Base-by-base conservation (phyloP, 2,329 filamentous ascomycete species). In the Xylariaceae sp. region DNA sequence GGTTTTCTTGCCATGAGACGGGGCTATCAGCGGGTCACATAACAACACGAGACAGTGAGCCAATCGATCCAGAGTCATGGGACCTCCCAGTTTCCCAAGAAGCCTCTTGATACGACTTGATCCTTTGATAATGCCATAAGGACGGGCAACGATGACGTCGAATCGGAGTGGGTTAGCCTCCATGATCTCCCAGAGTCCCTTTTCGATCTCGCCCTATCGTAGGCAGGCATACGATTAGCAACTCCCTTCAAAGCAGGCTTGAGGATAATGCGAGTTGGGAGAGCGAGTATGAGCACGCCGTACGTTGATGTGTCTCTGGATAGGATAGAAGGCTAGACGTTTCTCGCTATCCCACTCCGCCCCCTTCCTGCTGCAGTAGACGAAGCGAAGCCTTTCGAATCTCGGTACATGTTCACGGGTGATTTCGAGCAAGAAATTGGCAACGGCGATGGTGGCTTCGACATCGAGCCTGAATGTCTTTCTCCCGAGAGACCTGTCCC, bases 381-480 rank as follows among this genome's bases (percentile, higher is more conserved):
- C 62, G 59, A 76, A 76, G 51, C 69, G 72, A 60, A 77, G 75
- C 50, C 56, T 57, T 40, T 9, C 12, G 39, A 8, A 27, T 29
- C 19, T 11, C 8, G 11, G 63, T 67, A 3, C 59, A 53, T 3
- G 69, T 65, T 1, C 68, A 59, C 46, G 65, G 62, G 4, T 66
- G 58, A 6, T 67, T 65, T 60, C 60, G 1, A 65, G 56, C 57
- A 88, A 83, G 6, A 80, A 78, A 54, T 76, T 76, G 0, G 84
- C 85, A 1, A 83, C 83, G 1, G 77, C 76, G 6, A 87, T 64
- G 1, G 85, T 75, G 64, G 83, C 37, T 76, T 75, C 52, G 67
- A 68, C 29, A 67, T 69, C 19, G 19, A 34, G 65, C 61, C 26
- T 62, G 64, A 27, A 83, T 78, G 44, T 78, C 71, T 29, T 71